Evolutionary conservation across 2,329 filamentous ascomycete species (phyloP).

Genomic region (Juglanconis sp.): DNA sequence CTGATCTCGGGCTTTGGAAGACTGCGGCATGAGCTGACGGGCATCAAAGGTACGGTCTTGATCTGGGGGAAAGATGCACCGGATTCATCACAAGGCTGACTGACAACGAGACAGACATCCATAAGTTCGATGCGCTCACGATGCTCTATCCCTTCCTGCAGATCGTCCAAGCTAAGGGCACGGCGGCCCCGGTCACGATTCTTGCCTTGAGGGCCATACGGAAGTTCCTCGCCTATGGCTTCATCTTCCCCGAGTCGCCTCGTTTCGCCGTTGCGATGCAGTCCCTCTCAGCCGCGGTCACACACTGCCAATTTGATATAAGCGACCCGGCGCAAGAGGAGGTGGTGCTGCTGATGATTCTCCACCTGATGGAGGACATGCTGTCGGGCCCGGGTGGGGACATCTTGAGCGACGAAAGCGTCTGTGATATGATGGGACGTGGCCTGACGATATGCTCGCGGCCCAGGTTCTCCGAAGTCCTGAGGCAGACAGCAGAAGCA

Average conservation of each 20-base stretch:
- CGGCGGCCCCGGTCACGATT: conserved; percentile 92
- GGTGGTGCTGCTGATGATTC: conserved; percentile 87
- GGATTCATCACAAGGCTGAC: conserved; percentile 24
- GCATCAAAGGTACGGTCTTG: conserved; percentile 64
- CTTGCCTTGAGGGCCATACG: conserved; percentile 89
- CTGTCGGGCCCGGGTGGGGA: conserved; percentile 89
- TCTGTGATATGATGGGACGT: conserved; percentile 99
- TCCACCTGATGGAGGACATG: conserved; percentile 98
- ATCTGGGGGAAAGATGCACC: neutral
- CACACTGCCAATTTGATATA: conserved; percentile 95
- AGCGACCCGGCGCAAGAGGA: conserved; percentile 94
- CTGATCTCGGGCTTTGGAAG: conserved; percentile 93
- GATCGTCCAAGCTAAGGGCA: conserved; percentile 93
- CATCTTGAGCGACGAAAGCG: conserved; percentile 93
- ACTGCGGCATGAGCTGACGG: conserved; percentile 80
- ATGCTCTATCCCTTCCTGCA: conserved; percentile 92
- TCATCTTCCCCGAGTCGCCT: conserved; percentile 81
- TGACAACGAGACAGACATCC: conserved; percentile 63
- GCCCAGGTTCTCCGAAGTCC: conserved; percentile 81
- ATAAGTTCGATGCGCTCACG: conserved; percentile 81
- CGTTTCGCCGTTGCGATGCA: conserved; percentile 91
- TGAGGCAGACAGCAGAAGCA: conserved; percentile 89
- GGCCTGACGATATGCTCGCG: conserved; percentile 97
- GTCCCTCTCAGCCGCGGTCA: conserved; percentile 88
- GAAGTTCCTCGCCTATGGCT: conserved; percentile 94